Percentiles rank a stretch among this genome's conserved stretches.
Evolutionary conservation across 805 yeast genomes (phyloP).

Genomic region (Pichia rugopelliculosa): DNA sequence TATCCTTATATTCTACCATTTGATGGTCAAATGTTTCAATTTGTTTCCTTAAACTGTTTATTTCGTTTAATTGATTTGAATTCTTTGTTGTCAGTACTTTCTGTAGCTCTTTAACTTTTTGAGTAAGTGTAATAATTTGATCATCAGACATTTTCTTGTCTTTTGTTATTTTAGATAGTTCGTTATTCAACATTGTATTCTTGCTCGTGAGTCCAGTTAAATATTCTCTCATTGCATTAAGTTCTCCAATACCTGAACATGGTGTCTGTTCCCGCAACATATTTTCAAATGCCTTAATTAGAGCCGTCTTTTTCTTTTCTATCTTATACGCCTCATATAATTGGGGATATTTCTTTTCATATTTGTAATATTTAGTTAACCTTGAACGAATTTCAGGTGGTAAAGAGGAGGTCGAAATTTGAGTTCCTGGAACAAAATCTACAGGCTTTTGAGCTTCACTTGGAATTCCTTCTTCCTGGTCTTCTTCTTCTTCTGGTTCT

Average conservation of each 20-base stretch:
- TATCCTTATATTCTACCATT: not conserved
- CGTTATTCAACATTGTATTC: slow-evolving; percentile 53
- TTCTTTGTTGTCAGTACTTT: slow-evolving; percentile 27
- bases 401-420: slow-evolving; percentile 33
- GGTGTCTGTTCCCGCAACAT: slow-evolving; percentile 78
- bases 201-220: slow-evolving; percentile 56
- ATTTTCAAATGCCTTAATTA: slow-evolving; percentile 57
- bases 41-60: slow-evolving; percentile 5
- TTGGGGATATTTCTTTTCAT: slow-evolving; percentile 85
- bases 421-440: slow-evolving; percentile 21
- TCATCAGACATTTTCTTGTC: slow-evolving; percentile 14
- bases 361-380: slow-evolving; percentile 69
- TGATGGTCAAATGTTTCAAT: not conserved
- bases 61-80: slow-evolving; percentile 13
- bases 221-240: slow-evolving; percentile 62
- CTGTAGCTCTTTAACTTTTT: slow-evolving; percentile 12
- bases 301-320: slow-evolving; percentile 61
- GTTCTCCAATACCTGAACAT: slow-evolving; percentile 63
- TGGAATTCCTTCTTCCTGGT: not conserved
- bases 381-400: slow-evolving; percentile 54
- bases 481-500: not conserved
- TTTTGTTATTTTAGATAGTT: slow-evolving; percentile 44
- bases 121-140: slow-evolving; percentile 8
- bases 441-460: not conserved
- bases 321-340: slow-evolving; percentile 76